Conservation (phyloP, 148 eudicot species). For the Polygonum aviculare region DNA sequence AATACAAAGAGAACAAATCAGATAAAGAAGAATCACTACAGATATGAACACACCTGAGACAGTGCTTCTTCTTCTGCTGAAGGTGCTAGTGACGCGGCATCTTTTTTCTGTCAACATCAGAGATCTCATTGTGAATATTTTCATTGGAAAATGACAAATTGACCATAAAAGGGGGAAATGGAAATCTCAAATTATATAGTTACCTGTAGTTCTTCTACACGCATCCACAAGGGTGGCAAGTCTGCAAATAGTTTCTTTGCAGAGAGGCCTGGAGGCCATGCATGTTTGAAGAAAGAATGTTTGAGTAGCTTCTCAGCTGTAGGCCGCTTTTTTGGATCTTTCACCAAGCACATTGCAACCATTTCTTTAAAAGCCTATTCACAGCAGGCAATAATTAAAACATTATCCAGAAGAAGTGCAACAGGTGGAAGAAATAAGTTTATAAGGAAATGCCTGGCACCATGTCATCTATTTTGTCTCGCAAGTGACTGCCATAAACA, state of each 20-base stretch:
- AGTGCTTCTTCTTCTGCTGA: slow-evolving; percentile 93
- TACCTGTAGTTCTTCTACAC: slow-evolving; percentile 90
- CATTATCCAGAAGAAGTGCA: background rate
- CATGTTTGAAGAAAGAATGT: slow-evolving; percentile 85
- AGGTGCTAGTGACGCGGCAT: slow-evolving; percentile 95
- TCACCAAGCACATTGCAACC: slow-evolving; percentile 99
- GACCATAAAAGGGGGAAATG: background rate
- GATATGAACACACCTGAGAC: slow-evolving; percentile 53
- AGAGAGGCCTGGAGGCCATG: slow-evolving; percentile 84
- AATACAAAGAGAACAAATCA: background rate
- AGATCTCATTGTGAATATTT: background rate
- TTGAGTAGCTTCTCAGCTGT: slow-evolving; percentile 88
- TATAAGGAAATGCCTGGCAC: background rate
- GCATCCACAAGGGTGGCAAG: slow-evolving; percentile 88
- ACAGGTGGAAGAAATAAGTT: background rate
- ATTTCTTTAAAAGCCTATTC: slow-evolving; percentile 87
- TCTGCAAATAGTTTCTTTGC: slow-evolving; percentile 76
- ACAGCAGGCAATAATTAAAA: slow-evolving; percentile 26
- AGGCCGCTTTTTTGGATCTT: slow-evolving; percentile 96
- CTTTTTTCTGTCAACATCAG: slow-evolving; percentile 50
- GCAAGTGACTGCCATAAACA: background rate
- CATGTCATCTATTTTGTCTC: background rate
- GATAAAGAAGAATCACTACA: background rate
- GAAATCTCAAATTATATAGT: background rate
- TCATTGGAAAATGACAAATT: background rate